Evolutionary conservation across 2,329 filamentous ascomycete species (phyloP).

Genomic region (Coleophoma eucalyptorum): DNA sequence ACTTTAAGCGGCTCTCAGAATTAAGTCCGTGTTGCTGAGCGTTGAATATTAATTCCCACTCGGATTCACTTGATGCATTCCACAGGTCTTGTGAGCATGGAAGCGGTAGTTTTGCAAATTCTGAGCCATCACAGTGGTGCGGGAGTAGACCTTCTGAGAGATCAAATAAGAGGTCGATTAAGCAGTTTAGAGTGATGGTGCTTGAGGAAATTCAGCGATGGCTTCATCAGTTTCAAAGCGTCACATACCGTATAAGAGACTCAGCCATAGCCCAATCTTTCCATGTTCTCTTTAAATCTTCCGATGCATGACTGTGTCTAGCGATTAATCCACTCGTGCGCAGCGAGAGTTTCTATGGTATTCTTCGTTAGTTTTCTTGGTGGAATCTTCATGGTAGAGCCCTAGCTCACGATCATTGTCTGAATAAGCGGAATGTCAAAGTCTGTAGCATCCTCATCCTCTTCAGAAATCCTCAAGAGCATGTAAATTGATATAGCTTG

Average conservation of each 20-base stretch:
- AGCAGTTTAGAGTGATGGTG: too few relatives aligned
- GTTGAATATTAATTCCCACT: too few relatives aligned
- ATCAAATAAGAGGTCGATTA: too few relatives aligned
- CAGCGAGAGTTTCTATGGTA: not conserved
- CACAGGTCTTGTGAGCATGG: too few relatives aligned
- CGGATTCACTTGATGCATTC: too few relatives aligned
- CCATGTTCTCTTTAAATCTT: not conserved
- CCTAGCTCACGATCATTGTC: not conserved
- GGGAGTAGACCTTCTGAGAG: too few relatives aligned
- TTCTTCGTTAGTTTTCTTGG: not conserved
- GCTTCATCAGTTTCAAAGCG: too few relatives aligned
- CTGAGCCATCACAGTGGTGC: too few relatives aligned
- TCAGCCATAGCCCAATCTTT: not conserved
- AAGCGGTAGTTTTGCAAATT: too few relatives aligned
- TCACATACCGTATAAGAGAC: not conserved
- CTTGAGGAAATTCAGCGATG: too few relatives aligned
- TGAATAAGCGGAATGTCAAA: not conserved
- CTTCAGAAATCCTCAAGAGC: not conserved
- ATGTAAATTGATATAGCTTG: not conserved
- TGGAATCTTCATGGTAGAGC: not conserved
- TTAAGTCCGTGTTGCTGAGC: too few relatives aligned
- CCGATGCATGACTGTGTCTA: not conserved
- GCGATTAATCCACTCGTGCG: not conserved
- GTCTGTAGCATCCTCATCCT: conserved; percentile 1
- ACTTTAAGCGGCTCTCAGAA: too few relatives aligned